phyloP scores from a whole-genome alignment of 139 green algal species.

The Eudorina sp. region DNA sequence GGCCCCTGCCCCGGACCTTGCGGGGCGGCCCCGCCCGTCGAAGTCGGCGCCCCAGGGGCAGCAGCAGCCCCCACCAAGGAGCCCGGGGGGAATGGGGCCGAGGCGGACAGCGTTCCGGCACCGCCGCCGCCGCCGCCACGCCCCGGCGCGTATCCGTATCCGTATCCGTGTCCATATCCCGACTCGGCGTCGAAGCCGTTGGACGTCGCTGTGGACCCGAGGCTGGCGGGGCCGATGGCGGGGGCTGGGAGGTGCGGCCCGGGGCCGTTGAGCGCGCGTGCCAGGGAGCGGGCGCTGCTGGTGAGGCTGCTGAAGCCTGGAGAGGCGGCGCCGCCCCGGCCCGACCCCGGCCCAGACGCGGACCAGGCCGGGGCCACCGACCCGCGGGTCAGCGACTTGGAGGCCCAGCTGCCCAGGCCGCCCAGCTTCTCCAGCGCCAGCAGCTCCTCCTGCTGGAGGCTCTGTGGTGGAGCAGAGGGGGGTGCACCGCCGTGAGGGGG shows the following conservation, averaged over 20 bases:
- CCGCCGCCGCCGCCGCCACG: background rate
- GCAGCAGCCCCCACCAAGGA: background rate
- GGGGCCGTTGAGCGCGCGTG: background rate
- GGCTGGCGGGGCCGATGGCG: background rate
- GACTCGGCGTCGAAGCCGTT: background rate
- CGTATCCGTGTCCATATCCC: background rate
- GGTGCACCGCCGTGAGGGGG: background rate
- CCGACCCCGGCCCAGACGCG: no score
- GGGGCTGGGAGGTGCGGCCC: background rate
- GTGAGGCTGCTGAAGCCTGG: background rate
- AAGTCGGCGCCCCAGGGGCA: background rate
- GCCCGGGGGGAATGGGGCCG: no score
- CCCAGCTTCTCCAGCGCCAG: constrained; percentile 54
- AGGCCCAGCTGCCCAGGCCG: constrained; percentile 42
- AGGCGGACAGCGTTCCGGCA: no score
- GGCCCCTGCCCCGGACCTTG: background rate
- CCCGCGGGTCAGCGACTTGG: constrained; percentile 25
- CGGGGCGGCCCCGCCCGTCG: no score
- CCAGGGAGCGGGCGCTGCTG: background rate
- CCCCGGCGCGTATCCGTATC: background rate
- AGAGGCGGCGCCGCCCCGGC: background rate
- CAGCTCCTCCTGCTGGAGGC: constrained; percentile 53
- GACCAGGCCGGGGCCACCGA: background rate
- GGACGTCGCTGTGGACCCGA: no score
- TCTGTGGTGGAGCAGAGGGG: constrained; percentile 12